These are phyloP conservation scores for Cryptosporidium viatorum DNA, from an alignment of 169 alveolate species.

Conservation along the genomic window DNA sequence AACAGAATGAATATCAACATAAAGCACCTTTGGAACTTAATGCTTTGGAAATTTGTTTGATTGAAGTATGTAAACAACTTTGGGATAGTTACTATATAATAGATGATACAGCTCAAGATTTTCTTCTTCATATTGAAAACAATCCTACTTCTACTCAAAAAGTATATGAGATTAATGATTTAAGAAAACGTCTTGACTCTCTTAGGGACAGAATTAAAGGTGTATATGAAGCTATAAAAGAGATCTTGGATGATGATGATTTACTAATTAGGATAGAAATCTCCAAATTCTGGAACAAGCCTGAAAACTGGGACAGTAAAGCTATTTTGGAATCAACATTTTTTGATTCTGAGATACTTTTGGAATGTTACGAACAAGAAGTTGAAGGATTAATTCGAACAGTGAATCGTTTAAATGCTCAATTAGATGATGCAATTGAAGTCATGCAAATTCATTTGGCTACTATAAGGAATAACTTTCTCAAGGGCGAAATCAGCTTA, in stretches of 20 bases:
- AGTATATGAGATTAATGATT: conserved; percentile 79
- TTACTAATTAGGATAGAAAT: conserved; percentile 81
- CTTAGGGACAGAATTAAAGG: conserved; percentile 80
- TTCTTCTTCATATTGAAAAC: conserved; percentile 77
- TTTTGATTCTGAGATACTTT: conserved; percentile 82
- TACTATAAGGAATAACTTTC: conserved; percentile 82
- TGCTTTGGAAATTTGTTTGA: conserved; percentile 79
- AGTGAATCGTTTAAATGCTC: conserved; percentile 80
- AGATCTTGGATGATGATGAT: conserved; percentile 81
- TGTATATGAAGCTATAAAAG: conserved; percentile 81
- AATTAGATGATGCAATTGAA: conserved; percentile 85
- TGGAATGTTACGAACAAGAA: conserved; percentile 85
- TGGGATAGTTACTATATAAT: conserved; percentile 80
- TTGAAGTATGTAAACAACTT: conserved; percentile 79
- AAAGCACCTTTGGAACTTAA: conserved; percentile 78
- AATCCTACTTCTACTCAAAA: conserved; percentile 79
- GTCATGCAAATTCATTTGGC: conserved; percentile 85
- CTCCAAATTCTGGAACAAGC: conserved; percentile 80
- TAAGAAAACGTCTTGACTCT: conserved; percentile 79
- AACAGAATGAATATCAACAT: background rate
- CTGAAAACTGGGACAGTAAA: conserved; percentile 80
- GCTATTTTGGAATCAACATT: conserved; percentile 79
- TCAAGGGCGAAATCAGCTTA: conserved; percentile 84
- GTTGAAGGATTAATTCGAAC: conserved; percentile 82
- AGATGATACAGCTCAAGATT: conserved; percentile 78